Base-by-base conservation (phyloP, 306 rosid genomes). In the Citrullus amarus region DNA sequence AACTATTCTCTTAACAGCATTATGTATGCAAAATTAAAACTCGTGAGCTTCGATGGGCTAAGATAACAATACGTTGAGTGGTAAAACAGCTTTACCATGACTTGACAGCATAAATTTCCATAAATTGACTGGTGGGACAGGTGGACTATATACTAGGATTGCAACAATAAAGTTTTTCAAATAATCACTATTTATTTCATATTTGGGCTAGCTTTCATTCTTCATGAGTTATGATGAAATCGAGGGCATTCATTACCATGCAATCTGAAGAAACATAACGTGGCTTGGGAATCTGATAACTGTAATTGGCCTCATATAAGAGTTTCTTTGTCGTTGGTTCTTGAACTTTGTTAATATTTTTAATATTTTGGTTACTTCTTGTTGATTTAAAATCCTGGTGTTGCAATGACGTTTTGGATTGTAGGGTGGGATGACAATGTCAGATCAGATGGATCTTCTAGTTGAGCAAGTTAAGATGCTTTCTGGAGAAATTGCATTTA, bases 381-480 rank as follows among this genome's bases (percentile, higher is more conserved):
- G 25, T 53, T 74, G 30, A 74, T 74, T 28, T 74, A 48, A 48
- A 30, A 9, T 74, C 59, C 61, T 51, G 61, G 9, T 53, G 32
- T 73, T 73, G 34, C 79, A 75, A 76, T 74, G 61, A 53, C 68
- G 79, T 75, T 77, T 85, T 79, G 50, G 62, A 74, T 74, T 82
- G 50, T 78, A 95, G 99, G 96, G 89, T 51, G 97, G 97, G 82
- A 93, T 92, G 90, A 83, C 97, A 69, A 88, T 86, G 84, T 89
- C 97, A 3, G 99, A 96, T 90, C 98, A 96, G 83, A 88, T 87
- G 87, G 99, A 96, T 82, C 96, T 96, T 86, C 98, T 93, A 74
- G 96, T 91, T 70, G 99, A 96, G 87, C 99, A 96, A 91, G 97
- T 96, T 77, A 96, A 96, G 89, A 88, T 93, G 99, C 98, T 96